Evolutionary conservation across 1,284 basidiomycete species (phyloP), one percentile per base, ranked within the genome.

Genomic region (Hortiboletus rubellus): DNA sequence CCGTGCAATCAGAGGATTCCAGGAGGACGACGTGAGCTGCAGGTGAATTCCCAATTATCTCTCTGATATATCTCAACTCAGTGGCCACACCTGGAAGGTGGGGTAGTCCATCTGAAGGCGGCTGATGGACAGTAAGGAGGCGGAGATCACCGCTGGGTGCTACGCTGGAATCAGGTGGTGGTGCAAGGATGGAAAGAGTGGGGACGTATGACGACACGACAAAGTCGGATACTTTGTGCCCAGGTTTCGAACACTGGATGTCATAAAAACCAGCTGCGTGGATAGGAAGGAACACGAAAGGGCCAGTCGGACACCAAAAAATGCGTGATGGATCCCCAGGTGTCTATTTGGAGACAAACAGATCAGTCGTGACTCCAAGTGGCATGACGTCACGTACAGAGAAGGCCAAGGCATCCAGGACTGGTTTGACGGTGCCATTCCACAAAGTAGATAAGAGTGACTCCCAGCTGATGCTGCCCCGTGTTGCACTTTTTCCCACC

Each of bases 221-320:
- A 7, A 60, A 49, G 22, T 61, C 60, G 8, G 33, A 50, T 8
- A 60, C 18, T 37, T 52, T 60, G 24, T 48, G 37, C 2, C 50
- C 59, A n/a, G 50, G 53, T 22, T 43, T 22, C 18, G 46, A 43
- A 47, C 18, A n/a, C 24, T 18, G 24, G 12, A 11, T 14, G n/a
- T 22, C 37, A 15, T 60, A 60, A n/a, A 42, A 31, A 24, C 52
- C 58, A 5, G 59, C 59, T n/a, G 59, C 60, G n/a, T 61, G 60
- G 12, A 60, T 60, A 12, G 59, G 60, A 43, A 61, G 51, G 24
- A 59, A 61, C 1, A 49, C 17, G 11, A 61, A 50, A 24, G 54
- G 50, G 3, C 59, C 59, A 1, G 60, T 60, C 2, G 59, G 59
- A 36, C 59, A 61, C 59, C 60, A 61, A 37, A 54, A 62, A 24